These are phyloP conservation scores for Candida sonorensis DNA, from an alignment of 805 yeast genomes.

Conservation along the genomic window DNA sequence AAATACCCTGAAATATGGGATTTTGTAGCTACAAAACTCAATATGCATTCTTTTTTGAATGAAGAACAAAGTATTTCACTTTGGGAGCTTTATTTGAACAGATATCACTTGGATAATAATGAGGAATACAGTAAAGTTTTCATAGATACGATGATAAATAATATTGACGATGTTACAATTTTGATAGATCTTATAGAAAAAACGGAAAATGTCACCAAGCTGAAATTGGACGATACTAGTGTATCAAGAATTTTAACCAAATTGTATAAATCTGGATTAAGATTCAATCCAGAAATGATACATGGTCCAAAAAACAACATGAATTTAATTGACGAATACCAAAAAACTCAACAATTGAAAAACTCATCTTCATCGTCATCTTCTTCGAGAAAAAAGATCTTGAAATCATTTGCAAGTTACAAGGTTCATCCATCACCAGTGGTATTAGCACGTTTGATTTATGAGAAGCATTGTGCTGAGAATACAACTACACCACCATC, in stretches of 20 bases:
- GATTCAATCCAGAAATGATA: slow-evolving; percentile 2
- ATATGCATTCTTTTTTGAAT: slow-evolving; percentile 12
- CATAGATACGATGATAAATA: slow-evolving; percentile 18
- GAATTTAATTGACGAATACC: slow-evolving; percentile 12
- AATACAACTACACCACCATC: slow-evolving; percentile 5
- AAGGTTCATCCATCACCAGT: slow-evolving; percentile 7
- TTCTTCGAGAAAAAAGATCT: no score
- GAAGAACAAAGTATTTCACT: slow-evolving; percentile 10
- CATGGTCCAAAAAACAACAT: slow-evolving; percentile 6
- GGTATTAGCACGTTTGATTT: slow-evolving; percentile 20
- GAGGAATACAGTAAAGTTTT: not conserved
- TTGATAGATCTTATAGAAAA: slow-evolving; percentile 10
- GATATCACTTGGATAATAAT: not conserved
- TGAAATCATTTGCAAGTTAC: no score
- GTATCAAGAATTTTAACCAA: slow-evolving; percentile 19
- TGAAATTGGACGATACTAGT: slow-evolving; percentile 21
- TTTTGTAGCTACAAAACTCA: slow-evolving; percentile 21
- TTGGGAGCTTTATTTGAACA: slow-evolving; percentile 12
- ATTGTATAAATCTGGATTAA: slow-evolving; percentile 19
- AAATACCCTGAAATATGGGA: slow-evolving; percentile 27
- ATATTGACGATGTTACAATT: slow-evolving; percentile 6
- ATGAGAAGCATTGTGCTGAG: not conserved
- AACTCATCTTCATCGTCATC: no score
- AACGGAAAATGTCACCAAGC: slow-evolving; percentile 1
- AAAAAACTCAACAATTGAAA: slow-evolving; percentile 1